Percentiles rank a stretch among this genome's conserved stretches.
These are phyloP conservation scores for Coemansia sp. DNA, from an alignment of 192 early-diverging fungal species.

Conservation along the genomic window DNA sequence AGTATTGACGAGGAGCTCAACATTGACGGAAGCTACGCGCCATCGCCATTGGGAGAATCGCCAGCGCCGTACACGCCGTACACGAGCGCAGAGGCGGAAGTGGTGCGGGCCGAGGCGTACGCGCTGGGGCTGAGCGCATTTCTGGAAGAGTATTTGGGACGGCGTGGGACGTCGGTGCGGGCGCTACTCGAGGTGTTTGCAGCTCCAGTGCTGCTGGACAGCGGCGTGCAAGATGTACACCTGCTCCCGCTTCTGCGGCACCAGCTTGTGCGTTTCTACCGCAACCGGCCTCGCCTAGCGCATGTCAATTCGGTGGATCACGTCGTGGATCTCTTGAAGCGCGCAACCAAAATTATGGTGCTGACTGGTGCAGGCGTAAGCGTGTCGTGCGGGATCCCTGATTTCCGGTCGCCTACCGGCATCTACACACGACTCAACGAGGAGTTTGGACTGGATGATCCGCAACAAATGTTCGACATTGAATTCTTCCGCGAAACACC, in stretches of 20 bases:
- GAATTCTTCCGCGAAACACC: constrained; percentile 84
- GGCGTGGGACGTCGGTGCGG: constrained; percentile 53
- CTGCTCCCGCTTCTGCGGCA: constrained; percentile 60
- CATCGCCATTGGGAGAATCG: constrained; percentile 22
- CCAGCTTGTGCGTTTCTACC: constrained; percentile 58
- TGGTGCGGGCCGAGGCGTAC: constrained; percentile 38
- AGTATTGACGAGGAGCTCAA: constrained; percentile 31
- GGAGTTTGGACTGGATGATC: constrained; percentile 89
- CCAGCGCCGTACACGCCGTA: constrained; percentile 18
- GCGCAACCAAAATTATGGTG: constrained; percentile 77
- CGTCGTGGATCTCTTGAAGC: constrained; percentile 60
- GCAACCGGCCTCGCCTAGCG: constrained; percentile 56
- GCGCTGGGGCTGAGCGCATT: constrained; percentile 50
- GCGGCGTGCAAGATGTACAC: constrained; percentile 56
- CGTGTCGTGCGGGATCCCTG: constrained; percentile 95
- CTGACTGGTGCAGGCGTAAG: constrained; percentile 83
- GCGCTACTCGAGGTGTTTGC: constrained; percentile 66
- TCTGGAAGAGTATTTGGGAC: constrained; percentile 63
- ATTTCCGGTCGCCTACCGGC: constrained; percentile 90
- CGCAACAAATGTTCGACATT: constrained; percentile 95
- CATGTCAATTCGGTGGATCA: constrained; percentile 64
- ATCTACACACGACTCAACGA: constrained; percentile 84
- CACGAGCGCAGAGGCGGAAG: constrained; percentile 30
- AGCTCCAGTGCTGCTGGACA: constrained; percentile 40
- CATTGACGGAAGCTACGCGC: constrained; percentile 46